A percentile compares a stretch with the other conserved stretches of the same genome.
Conservation (phyloP, 306 rosid species). For the apple (Malus domestica) region DNA sequence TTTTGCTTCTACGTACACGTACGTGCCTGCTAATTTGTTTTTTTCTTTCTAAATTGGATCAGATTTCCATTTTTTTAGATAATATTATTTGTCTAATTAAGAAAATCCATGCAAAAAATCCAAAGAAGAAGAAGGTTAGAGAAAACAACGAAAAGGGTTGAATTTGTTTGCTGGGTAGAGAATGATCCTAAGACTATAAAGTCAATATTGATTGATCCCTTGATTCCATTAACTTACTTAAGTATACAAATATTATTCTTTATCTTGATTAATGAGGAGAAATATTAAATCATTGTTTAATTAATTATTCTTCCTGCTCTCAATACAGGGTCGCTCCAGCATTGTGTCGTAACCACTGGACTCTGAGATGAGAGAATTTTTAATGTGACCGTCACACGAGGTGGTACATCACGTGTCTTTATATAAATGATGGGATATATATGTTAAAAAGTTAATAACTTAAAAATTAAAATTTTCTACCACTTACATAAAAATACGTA, state of each 20-base stretch:
- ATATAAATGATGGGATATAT: too few relatives aligned
- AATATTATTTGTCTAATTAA: not conserved
- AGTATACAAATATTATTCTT: not conserved
- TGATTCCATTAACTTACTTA: not conserved
- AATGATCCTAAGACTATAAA: not conserved
- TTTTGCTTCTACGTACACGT: not conserved
- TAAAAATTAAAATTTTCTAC: too few relatives aligned
- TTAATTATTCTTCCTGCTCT: not conserved
- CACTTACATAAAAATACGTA: too few relatives aligned
- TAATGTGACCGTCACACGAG: too few relatives aligned
- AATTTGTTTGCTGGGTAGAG: not conserved
- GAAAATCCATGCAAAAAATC: not conserved
- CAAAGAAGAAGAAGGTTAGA: not conserved
- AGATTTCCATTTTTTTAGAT: not conserved
- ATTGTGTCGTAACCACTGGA: slow-evolving; percentile 14
- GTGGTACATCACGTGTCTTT: too few relatives aligned
- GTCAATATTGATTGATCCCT: not conserved
- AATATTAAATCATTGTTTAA: not conserved
- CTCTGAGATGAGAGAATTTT: too few relatives aligned
- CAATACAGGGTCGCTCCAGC: slow-evolving; percentile 4
- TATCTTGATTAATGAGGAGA: not conserved
- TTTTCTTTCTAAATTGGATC: not conserved
- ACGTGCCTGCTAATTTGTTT: not conserved
- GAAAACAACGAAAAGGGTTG: not conserved
- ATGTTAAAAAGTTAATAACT: too few relatives aligned